Base-by-base conservation (phyloP, 129 eudicot species). In the Silybum marianum region DNA sequence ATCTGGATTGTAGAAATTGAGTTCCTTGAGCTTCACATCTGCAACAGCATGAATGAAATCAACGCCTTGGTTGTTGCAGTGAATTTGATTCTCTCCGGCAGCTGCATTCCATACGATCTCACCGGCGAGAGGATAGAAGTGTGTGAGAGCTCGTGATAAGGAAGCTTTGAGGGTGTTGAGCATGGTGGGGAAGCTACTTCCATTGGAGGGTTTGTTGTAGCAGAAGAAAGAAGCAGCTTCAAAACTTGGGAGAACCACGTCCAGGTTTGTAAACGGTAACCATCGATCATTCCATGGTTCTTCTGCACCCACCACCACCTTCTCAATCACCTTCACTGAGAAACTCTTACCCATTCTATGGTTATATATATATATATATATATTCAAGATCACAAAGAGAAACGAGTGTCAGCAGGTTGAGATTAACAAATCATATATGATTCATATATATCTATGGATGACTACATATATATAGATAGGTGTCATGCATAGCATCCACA, bases 31-130 rank as follows among this genome's bases (percentile, higher is more conserved):
- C 42, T 76, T 77, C 34, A 80, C 85, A 40, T 89, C 87, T 0
- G 88, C 88, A 9, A 48, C 66, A 1, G 86, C 93, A 36, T 79
- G 84, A 3, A 70, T 24, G 39, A 89, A 89, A 75, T 84, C 85
- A 9, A 89, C 87, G 7, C 92, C 92, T 40, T 77, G 74, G 80
- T 89, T 86, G 72, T 86, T 86, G 73, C 90, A 89, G 19, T 51
- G 87, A 4, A 86, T 14, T 39, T 80, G 83, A 72, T 79, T 85
- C 60, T 85, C 90, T 73, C 82, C 88, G 22, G 83, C 87, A n/a
- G 71, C 85, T 30, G 25, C 62, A 80, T 83, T 88, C 76, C 69
- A 54, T 7, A 26, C 69, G 24, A 85, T 66, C 1, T 39, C 76
- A 10, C 91, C 91, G n/a, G 85, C 81, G 9, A 88, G 77, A 3